A percentile compares a stretch with the other conserved stretches of the same genome.
Evolutionary conservation across 768 basidiomycete species (phyloP).

Genomic region (Podaxis pistillaris): DNA sequence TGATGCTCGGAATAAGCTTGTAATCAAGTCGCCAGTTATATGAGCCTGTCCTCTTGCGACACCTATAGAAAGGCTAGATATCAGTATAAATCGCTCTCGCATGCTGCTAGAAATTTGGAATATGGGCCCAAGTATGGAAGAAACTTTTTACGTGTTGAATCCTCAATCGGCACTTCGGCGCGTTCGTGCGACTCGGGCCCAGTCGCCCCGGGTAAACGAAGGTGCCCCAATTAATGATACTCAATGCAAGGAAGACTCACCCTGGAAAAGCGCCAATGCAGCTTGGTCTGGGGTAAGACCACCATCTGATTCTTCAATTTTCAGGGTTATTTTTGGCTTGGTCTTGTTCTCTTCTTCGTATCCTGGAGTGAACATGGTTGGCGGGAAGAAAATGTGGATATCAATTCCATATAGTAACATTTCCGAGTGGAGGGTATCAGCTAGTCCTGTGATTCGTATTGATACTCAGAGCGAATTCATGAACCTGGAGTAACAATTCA

Average conservation of each 20-base stretch:
- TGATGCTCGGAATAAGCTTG: slow-evolving; percentile 63
- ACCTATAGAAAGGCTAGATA: slow-evolving; percentile 38
- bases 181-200: background rate
- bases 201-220: slow-evolving; percentile 4
- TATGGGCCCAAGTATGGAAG: background rate
- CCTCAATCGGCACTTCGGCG: background rate
- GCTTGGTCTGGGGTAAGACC: slow-evolving; percentile 63
- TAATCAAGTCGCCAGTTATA: slow-evolving; percentile 71
- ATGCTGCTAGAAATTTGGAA: background rate
- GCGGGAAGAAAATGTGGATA: slow-evolving; percentile 81
- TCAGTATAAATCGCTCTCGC: background rate
- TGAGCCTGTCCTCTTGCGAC: slow-evolving; percentile 69
- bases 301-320: slow-evolving; percentile 72
- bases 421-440: slow-evolving; percentile 81
- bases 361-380: slow-evolving; percentile 77
- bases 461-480: background rate
- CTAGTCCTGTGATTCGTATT: slow-evolving; percentile 54
- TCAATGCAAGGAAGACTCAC: slow-evolving; percentile 31
- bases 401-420: slow-evolving; percentile 73
- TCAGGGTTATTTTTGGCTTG: slow-evolving; percentile 73
- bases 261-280: slow-evolving; percentile 57
- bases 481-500: slow-evolving; percentile 3
- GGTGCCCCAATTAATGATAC: background rate
- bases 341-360: slow-evolving; percentile 71
- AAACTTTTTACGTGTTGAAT: background rate